Evolutionary conservation across 345 rosid species (phyloP).

Genomic region (Salix exigua): DNA sequence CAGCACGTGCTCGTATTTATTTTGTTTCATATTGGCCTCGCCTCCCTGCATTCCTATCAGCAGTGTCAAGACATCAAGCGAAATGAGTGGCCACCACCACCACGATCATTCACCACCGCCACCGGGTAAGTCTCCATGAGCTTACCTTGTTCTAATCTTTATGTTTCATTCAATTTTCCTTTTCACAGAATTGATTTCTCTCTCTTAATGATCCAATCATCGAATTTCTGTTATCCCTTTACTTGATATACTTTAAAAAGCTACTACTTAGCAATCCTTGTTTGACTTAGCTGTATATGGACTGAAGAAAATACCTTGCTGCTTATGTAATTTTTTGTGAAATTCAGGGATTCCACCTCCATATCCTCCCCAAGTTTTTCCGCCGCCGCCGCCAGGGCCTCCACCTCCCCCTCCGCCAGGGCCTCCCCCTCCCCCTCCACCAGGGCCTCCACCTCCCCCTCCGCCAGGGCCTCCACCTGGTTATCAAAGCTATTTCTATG

Average conservation of each 20-base stretch:
- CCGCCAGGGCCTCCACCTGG: slow-evolving; percentile 12
- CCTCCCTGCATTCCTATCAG: background rate
- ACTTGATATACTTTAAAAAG: too few relatives aligned
- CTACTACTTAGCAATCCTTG: too few relatives aligned
- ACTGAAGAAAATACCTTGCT: background rate
- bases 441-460: slow-evolving; percentile 8
- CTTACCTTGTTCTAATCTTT: background rate
- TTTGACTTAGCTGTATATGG: too few relatives aligned
- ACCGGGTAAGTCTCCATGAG: background rate
- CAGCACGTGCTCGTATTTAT: background rate
- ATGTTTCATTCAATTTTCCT: background rate
- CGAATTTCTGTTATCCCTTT: too few relatives aligned
- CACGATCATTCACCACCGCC: background rate
- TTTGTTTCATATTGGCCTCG: background rate
- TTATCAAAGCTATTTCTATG: slow-evolving; percentile 36
- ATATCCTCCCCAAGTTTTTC: slow-evolving; percentile 10
- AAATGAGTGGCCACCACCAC: background rate
- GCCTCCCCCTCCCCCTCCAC: background rate
- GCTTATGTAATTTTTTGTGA: background rate
- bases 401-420: background rate
- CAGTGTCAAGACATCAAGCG: too few relatives aligned
- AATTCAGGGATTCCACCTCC: slow-evolving; percentile 27
- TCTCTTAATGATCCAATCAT: background rate
- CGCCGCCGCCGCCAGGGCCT: background rate
- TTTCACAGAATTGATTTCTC: background rate